phyloP scores from a whole-genome alignment of 2,329 filamentous ascomycete species.

The Stachybotrys elegans region DNA sequence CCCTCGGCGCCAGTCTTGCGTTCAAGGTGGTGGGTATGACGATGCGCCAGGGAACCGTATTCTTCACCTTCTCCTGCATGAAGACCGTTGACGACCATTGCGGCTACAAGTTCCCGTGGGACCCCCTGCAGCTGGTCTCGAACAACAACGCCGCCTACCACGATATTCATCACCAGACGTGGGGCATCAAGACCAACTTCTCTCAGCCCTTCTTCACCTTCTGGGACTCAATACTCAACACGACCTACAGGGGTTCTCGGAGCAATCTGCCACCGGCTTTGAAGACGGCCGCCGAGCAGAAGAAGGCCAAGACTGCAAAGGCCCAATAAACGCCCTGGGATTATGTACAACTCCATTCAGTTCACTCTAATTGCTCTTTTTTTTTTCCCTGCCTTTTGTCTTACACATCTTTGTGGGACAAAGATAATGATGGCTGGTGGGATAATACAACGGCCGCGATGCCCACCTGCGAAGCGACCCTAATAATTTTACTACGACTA shows the following conservation, averaged over 20 bases:
- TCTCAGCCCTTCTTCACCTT: conserved; percentile 92
- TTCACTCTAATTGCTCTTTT: too few relatives aligned
- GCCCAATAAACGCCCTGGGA: too few relatives aligned
- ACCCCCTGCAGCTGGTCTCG: conserved; percentile 85
- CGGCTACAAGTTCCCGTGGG: conserved; percentile 92
- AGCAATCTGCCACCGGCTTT: too few relatives aligned
- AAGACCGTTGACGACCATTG: conserved; percentile 99
- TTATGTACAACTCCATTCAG: too few relatives aligned
- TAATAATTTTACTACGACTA: too few relatives aligned
- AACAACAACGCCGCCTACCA: conserved; percentile 96
- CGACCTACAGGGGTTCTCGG: conserved; percentile 69
- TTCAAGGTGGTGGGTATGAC: conserved; percentile 81
- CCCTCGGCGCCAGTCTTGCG: conserved; percentile 75
- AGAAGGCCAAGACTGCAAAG: too few relatives aligned
- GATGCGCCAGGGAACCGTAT: conserved; percentile 79
- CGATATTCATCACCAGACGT: conserved; percentile 97
- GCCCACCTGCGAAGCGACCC: too few relatives aligned
- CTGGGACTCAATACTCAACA: conserved; percentile 81
- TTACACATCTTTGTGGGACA: too few relatives aligned
- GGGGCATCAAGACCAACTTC: conserved; percentile 97
- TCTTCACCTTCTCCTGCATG: conserved; percentile 83
- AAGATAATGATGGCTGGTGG: too few relatives aligned
- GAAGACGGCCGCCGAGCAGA: too few relatives aligned
- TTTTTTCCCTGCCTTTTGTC: too few relatives aligned
- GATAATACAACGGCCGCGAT: too few relatives aligned